Evolutionary conservation across 2,329 filamentous ascomycete genomes (phyloP).

Genomic region (Diaporthe velutina): DNA sequence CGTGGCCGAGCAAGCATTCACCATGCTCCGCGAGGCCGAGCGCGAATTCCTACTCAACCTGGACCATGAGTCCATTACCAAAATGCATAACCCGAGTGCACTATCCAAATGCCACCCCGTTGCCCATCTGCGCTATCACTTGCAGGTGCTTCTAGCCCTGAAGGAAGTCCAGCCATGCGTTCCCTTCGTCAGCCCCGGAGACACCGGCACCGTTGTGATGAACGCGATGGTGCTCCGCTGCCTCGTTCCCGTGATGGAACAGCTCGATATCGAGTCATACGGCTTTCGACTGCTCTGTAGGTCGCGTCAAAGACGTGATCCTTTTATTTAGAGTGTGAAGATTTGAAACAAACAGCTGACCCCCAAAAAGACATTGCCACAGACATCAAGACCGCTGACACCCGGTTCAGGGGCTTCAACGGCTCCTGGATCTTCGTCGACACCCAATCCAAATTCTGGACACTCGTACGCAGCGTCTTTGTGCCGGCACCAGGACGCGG

Average conservation of each 20-base stretch:
- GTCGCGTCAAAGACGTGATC: too few species aligned
- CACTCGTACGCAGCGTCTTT: constrained; percentile 4
- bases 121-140: neutral
- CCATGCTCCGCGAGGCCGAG: neutral
- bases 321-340: too few species aligned
- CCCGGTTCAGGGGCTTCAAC: neutral
- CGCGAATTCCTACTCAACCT: neutral
- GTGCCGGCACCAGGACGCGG: neutral
- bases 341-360: too few species aligned
- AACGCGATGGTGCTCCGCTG: constrained; percentile 1
- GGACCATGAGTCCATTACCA: neutral
- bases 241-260: neutral
- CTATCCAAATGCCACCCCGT: neutral
- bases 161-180: neutral
- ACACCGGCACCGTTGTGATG: neutral
- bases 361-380: neutral
- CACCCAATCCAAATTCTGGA: neutral
- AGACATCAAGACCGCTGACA: neutral
- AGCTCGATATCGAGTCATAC: constrained; percentile 8
- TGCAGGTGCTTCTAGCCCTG: neutral
- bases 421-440: constrained; percentile 22
- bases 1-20: neutral
- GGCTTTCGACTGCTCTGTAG: constrained; percentile 15
- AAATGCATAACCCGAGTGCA: neutral
- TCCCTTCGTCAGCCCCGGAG: neutral